phyloP scores from a whole-genome alignment of 208 protist species.

The Blastocrithidia nonstop region DNA sequence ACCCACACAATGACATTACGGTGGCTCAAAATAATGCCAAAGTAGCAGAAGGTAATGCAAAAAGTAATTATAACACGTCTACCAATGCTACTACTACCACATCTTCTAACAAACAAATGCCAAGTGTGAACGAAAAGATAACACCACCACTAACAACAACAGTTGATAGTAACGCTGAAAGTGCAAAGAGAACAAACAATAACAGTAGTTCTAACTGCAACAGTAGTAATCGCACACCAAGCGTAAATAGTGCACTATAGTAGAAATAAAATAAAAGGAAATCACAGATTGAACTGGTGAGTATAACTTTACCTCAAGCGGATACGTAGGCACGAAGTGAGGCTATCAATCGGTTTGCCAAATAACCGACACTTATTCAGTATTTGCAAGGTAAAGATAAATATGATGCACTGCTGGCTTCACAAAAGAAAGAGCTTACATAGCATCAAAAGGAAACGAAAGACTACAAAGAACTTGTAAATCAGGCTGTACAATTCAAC shows the following conservation, averaged over 20 bases:
- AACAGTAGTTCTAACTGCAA: not conserved
- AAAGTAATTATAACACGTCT: no score
- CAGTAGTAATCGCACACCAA: not conserved
- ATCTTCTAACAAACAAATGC: no score
- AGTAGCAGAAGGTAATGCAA: no score
- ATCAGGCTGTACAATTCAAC: constrained; percentile 41
- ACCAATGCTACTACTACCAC: no score
- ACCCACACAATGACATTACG: no score
- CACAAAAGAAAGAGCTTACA: constrained; percentile 24
- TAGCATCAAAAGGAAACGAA: constrained; percentile 17
- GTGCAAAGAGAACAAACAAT: not conserved
- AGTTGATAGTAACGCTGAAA: constrained; percentile 1
- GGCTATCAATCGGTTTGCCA: constrained; percentile 45
- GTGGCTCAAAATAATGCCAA: no score
- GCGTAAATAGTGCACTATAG: no score
- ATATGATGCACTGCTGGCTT: constrained; percentile 22
- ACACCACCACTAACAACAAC: no score
- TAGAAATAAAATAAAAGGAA: not conserved
- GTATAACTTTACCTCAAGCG: constrained; percentile 40
- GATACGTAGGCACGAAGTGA: constrained; percentile 28
- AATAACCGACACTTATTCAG: constrained; percentile 18
- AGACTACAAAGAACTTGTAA: constrained; percentile 40
- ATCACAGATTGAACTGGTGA: constrained; percentile 10
- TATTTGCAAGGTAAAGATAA: constrained; percentile 52
- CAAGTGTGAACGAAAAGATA: no score